Conservation (phyloP, 148 eudicot species). For the Mesembryanthemum crystallinum region DNA sequence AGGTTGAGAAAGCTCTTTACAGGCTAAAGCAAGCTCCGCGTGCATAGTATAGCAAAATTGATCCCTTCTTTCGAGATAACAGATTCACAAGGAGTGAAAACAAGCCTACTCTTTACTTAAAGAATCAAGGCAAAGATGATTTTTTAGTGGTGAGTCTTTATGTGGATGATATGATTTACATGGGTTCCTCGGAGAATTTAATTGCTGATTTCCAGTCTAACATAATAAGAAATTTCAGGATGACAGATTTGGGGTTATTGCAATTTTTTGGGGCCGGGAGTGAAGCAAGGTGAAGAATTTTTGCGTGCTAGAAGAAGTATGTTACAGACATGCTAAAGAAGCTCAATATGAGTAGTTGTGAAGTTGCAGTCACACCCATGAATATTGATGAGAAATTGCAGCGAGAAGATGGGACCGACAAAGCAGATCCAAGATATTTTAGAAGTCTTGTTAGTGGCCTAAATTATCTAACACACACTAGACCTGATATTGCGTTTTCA, state of each 20-base stretch:
- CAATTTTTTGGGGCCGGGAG: not conserved
- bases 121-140: not conserved
- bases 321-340: not conserved
- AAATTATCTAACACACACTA: conserved; percentile 9
- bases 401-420: conserved; percentile 4
- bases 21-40: too few relatives aligned
- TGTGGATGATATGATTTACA: not conserved
- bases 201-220: not conserved
- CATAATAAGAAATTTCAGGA: not conserved
- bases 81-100: too few relatives aligned
- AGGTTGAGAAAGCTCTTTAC: too few relatives aligned
- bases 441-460: conserved; percentile 11
- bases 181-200: not conserved
- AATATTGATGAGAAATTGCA: conserved; percentile 10
- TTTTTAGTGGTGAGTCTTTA: not conserved
- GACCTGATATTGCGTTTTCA: conserved; percentile 15
- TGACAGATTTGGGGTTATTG: not conserved
- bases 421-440: not conserved
- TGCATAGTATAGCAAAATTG: too few relatives aligned
- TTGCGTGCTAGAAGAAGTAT: not conserved
- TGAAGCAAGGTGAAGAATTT: not conserved
- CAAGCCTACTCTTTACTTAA: not conserved
- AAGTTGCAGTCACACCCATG: not conserved
- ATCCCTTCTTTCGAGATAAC: too few relatives aligned
- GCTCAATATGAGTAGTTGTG: not conserved